These are phyloP conservation scores for Arabis hirsuta DNA, from an alignment of 345 rosid genomes.

Conservation along the genomic window DNA sequence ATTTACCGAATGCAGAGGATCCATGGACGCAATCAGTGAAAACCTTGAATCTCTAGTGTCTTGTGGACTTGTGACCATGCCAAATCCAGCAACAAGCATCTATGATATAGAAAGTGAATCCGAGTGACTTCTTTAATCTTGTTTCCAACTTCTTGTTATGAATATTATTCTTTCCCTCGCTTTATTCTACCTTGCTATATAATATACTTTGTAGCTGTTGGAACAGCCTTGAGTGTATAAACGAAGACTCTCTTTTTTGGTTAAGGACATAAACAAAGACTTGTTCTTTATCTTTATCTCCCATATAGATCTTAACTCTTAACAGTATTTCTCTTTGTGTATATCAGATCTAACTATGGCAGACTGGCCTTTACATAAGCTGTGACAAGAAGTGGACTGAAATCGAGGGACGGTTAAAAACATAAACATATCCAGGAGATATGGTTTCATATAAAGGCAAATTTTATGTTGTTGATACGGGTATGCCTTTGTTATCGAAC, in stretches of 20 bases:
- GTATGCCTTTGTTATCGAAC: neutral
- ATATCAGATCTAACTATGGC: slow-evolving; percentile 1
- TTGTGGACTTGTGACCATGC: neutral
- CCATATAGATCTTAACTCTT: neutral
- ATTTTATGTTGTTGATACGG: slow-evolving; percentile 20
- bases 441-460: slow-evolving; percentile 11
- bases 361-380: slow-evolving; percentile 9
- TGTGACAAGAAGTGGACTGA: slow-evolving; percentile 1
- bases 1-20: neutral
- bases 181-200: neutral
- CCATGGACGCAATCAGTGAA: neutral
- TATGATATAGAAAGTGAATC: neutral
- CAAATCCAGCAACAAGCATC: neutral
- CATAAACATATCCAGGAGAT: neutral
- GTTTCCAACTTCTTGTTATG: neutral
- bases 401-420: neutral
- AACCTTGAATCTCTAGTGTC: neutral
- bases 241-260: neutral
- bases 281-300: no score
- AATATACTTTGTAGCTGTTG: no score
- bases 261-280: slow-evolving; percentile 15
- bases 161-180: neutral
- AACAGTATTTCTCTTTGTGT: neutral
- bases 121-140: neutral
- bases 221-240: neutral